Conservation (phyloP, 202 grass and related monocot species). For the Panicum hallii region DNA sequence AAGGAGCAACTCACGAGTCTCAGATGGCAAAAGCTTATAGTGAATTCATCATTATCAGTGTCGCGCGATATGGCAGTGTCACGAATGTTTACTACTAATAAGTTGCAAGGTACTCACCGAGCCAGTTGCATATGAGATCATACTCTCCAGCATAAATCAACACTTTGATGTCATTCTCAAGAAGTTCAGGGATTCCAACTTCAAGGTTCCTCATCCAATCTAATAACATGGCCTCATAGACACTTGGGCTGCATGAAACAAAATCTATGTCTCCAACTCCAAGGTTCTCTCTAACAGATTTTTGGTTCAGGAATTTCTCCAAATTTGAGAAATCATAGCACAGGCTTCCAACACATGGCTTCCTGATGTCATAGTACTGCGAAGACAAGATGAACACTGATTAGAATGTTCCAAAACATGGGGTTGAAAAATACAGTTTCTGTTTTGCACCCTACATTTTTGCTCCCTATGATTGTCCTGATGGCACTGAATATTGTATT, state of each 20-base stretch:
- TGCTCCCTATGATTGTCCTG: conserved; percentile 64
- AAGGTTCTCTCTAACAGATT: conserved; percentile 73
- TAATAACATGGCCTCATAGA: conserved; percentile 75
- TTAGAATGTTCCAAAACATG: conserved; percentile 18
- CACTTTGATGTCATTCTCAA: conserved; percentile 72
- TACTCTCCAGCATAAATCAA: conserved; percentile 90
- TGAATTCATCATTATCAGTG: background rate
- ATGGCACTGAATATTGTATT: conserved; percentile 88
- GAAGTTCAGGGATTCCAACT: conserved; percentile 84
- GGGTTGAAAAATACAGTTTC: background rate
- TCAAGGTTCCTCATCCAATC: conserved; percentile 96
- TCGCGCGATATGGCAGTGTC: background rate
- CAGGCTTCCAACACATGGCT: conserved; percentile 77
- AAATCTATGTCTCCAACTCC: conserved; percentile 86
- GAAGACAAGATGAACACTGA: conserved; percentile 6
- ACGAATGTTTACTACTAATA: background rate
- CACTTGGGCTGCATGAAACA: conserved; percentile 80
- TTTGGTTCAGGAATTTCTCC: conserved; percentile 81
- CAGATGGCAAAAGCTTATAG: conserved; percentile 19
- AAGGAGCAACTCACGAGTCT: background rate
- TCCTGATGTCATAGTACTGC: conserved; percentile 91
- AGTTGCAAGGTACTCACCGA: conserved; percentile 57
- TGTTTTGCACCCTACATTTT: conserved; percentile 65
- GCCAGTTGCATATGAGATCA: conserved; percentile 93
- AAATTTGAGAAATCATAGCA: conserved; percentile 86